phyloP scores from a whole-genome alignment of 495 filamentous ascomycete genomes.

The Hyaloscypha variabilis region DNA sequence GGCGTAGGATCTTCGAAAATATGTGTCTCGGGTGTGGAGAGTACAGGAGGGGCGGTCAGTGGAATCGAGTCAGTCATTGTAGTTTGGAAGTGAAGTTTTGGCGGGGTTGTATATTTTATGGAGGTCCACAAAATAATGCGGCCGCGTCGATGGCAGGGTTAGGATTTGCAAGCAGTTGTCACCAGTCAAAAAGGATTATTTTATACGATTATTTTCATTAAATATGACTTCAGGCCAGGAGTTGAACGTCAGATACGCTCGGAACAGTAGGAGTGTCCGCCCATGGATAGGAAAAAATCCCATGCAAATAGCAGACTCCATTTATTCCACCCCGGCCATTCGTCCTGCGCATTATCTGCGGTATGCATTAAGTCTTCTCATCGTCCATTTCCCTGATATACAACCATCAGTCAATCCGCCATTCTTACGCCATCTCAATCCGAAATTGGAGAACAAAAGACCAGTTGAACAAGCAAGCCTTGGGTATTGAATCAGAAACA shows the following conservation, averaged over 20 bases:
- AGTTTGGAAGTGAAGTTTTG: constrained; percentile 4
- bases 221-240: background rate
- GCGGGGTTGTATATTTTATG: background rate
- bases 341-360: background rate
- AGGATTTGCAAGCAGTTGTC: background rate
- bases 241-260: background rate
- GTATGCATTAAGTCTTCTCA: background rate
- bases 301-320: background rate
- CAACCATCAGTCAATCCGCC: background rate
- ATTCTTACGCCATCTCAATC: background rate
- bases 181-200: background rate
- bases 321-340: background rate
- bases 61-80: constrained; percentile 20
- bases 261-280: background rate
- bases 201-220: background rate
- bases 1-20: constrained; percentile 66
- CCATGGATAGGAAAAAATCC: background rate
- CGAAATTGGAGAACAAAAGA: background rate
- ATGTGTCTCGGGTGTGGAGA: constrained; percentile 86
- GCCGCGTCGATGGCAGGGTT: background rate
- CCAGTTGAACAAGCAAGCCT: background rate
- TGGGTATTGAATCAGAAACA: constrained; percentile 5
- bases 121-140: background rate
- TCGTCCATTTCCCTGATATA: background rate
- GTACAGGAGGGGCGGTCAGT: constrained; percentile 62